Evolutionary conservation across 164 flowering plant species (phyloP).

Genomic region (Dillenia turbinata): DNA sequence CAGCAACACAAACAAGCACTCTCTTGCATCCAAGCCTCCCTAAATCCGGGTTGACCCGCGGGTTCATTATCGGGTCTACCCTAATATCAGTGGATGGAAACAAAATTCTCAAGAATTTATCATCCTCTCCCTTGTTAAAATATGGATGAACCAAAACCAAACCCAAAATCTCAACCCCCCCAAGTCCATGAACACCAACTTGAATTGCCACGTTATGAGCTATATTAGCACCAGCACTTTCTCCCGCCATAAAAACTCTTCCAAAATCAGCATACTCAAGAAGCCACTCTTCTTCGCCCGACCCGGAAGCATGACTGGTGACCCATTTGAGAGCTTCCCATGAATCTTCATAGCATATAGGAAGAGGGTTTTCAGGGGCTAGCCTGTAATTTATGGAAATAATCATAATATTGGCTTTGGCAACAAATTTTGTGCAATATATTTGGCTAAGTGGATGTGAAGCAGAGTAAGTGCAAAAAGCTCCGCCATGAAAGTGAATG

Average conservation of each 20-base stretch:
- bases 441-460: constrained; percentile 23
- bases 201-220: constrained; percentile 18
- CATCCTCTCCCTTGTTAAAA: constrained; percentile 18
- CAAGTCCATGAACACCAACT: constrained; percentile 12
- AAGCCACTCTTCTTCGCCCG: constrained; percentile 12
- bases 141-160: constrained; percentile 14
- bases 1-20: not conserved
- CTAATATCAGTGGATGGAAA: constrained; percentile 13
- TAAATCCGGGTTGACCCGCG: constrained; percentile 15
- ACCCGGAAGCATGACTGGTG: constrained; percentile 10
- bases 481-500: constrained; percentile 55
- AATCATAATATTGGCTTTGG: constrained; percentile 23
- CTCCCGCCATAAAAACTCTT: constrained; percentile 24
- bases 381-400: constrained; percentile 38
- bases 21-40: constrained; percentile 12
- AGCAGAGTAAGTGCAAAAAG: constrained; percentile 26
- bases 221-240: constrained; percentile 32
- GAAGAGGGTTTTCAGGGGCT: constrained; percentile 40
- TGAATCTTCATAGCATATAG: constrained; percentile 35
- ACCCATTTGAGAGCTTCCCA: constrained; percentile 45
- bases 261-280: constrained; percentile 16
- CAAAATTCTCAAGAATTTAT: constrained; percentile 6
- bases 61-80: constrained; percentile 20
- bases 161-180: constrained; percentile 13
- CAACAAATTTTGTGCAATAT: constrained; percentile 11